Evolutionary conservation across 2,329 filamentous ascomycete species (phyloP).

Genomic region (Coniochaeta sp.): DNA sequence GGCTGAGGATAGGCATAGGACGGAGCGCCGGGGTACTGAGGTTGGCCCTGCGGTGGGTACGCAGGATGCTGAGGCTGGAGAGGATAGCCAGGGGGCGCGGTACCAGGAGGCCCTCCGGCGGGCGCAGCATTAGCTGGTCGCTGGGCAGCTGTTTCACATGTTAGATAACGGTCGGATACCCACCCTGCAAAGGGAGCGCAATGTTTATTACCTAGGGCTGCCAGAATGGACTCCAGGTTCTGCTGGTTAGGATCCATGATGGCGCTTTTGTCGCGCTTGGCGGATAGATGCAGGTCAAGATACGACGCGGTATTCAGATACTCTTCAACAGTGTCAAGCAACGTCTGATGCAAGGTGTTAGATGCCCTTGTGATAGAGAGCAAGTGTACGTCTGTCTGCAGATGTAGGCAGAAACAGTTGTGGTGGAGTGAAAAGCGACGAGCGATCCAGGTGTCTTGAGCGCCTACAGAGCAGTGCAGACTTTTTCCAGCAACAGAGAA

Average conservation of each 20-base stretch:
- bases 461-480: neutral
- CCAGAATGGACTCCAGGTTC: constrained; percentile 3
- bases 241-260: constrained; percentile 1
- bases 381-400: neutral
- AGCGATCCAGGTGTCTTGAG: neutral
- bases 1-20: constrained; percentile 48
- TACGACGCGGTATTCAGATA: neutral
- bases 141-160: constrained; percentile 11
- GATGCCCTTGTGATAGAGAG: neutral
- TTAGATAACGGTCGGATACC: constrained; percentile 6
- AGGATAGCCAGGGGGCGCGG: constrained; percentile 2
- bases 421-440: neutral
- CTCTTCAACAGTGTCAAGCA: neutral
- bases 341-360: neutral
- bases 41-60: constrained; percentile 11
- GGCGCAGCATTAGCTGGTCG: constrained; percentile 15
- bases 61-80: constrained; percentile 8
- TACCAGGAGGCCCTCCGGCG: constrained; percentile 8
- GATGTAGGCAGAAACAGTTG: neutral
- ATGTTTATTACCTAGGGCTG: constrained; percentile 13
- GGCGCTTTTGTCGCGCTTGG: neutral
- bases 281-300: constrained; percentile 1
- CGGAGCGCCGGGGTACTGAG: constrained; percentile 10
- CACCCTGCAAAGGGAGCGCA: neutral
- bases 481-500: neutral